phyloP scores from a whole-genome alignment of 495 filamentous ascomycete genomes.

The Rhypophila decipiens region DNA sequence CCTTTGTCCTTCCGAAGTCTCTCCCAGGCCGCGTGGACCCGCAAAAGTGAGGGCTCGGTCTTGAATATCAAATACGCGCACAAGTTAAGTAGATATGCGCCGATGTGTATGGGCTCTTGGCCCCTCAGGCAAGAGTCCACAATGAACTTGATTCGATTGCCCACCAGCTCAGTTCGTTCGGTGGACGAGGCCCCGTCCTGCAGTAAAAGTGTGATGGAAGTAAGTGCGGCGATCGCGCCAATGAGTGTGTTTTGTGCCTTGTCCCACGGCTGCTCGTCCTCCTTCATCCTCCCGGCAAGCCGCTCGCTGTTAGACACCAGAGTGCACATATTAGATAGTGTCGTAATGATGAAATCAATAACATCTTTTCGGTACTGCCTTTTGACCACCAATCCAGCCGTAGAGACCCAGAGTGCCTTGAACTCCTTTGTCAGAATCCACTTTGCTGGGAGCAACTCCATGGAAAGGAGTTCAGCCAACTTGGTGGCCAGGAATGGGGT shows the following conservation, averaged over 20 bases:
- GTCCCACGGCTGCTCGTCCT: constrained; percentile 5
- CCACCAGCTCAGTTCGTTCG: constrained; percentile 4
- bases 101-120: neutral
- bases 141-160: constrained; percentile 15
- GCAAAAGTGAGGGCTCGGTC: neutral
- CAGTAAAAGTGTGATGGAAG: constrained; percentile 13
- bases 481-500: constrained; percentile 27
- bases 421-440: constrained; percentile 41
- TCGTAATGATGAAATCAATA: constrained; percentile 26
- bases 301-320: constrained; percentile 7
- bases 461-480: constrained; percentile 27
- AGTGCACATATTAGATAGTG: constrained; percentile 28
- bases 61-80: constrained; percentile 18
- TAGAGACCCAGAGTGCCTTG: constrained; percentile 27
- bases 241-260: constrained; percentile 13
- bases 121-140: constrained; percentile 5
- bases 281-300: neutral
- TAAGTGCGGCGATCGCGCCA: constrained; percentile 12
- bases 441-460: constrained; percentile 27
- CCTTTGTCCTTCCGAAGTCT: constrained; percentile 1
- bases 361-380: constrained; percentile 25
- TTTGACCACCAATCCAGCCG: constrained; percentile 23
- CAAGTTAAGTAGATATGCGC: constrained; percentile 20
- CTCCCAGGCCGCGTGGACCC: constrained; percentile 15
- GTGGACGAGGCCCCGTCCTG: constrained; percentile 6